Conservation (phyloP, 2,329 filamentous ascomycete species). For the Diaporthe nobilis region DNA sequence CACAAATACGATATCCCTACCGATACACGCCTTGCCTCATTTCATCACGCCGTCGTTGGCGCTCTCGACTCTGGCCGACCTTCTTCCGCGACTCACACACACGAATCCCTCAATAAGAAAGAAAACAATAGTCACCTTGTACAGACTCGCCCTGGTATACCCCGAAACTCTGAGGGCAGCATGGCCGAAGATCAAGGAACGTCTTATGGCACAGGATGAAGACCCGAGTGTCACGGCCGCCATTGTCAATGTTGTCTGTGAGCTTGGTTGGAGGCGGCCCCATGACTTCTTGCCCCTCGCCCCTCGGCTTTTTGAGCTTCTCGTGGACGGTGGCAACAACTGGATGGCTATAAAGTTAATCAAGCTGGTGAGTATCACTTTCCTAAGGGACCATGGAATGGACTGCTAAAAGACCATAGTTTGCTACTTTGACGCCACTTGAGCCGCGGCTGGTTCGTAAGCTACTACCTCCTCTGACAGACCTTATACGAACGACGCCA, state of each 20-base stretch:
- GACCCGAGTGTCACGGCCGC: constrained; percentile 95
- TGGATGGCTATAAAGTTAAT: constrained; percentile 99
- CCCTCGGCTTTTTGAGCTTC: constrained; percentile 89
- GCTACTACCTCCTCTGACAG: constrained; percentile 88
- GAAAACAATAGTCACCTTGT: constrained; percentile 95
- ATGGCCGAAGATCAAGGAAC: constrained; percentile 98
- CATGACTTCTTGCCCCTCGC: constrained; percentile 94
- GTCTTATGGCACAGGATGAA: constrained; percentile 89
- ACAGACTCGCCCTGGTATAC: constrained; percentile 94
- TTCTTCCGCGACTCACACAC: constrained; percentile 89
- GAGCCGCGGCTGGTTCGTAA: constrained; percentile 94
- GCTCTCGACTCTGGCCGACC: constrained; percentile 87
- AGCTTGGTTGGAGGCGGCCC: constrained; percentile 93
- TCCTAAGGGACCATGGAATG: too few relatives aligned
- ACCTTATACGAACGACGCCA: constrained; percentile 92
- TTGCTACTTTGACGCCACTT: constrained; percentile 92
- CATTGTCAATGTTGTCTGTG: constrained; percentile 96
- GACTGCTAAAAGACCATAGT: constrained; percentile 65
- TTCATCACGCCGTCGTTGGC: constrained; percentile 94
- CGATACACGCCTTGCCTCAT: constrained; percentile 91
- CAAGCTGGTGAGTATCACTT: constrained; percentile 79
- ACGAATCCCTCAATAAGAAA: constrained; percentile 89
- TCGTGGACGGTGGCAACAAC: constrained; percentile 94
- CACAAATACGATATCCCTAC: constrained; percentile 84
- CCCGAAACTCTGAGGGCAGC: constrained; percentile 92